These are phyloP conservation scores for Petunia secreta DNA, from an alignment of 257 asterid species.

Conservation along the genomic window DNA sequence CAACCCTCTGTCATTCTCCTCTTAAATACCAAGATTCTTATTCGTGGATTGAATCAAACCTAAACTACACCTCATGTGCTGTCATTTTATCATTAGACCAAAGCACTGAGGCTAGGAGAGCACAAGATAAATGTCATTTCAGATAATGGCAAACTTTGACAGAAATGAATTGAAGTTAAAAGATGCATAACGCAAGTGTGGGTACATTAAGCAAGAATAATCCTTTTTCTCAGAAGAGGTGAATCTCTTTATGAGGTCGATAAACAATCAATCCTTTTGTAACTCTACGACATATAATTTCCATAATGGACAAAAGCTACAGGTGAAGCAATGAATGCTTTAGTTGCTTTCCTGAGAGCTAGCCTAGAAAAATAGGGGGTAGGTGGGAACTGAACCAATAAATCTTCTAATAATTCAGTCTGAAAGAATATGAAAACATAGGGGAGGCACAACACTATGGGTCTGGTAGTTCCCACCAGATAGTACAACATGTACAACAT, in stretches of 20 bases:
- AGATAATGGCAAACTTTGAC: neutral
- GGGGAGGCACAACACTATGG: neutral
- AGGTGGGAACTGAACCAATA: slow-evolving; percentile 8
- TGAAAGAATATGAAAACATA: slow-evolving; percentile 11
- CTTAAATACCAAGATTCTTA: too few relatives aligned
- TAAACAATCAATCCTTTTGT: neutral
- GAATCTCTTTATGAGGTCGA: neutral
- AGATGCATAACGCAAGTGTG: neutral
- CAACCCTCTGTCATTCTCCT: too few relatives aligned
- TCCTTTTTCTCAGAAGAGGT: neutral
- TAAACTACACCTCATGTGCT: too few relatives aligned
- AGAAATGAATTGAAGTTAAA: neutral
- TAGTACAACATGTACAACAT: slow-evolving; percentile 17
- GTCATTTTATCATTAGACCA: too few relatives aligned
- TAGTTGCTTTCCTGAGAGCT: slow-evolving; percentile 5
- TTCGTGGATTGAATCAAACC: too few relatives aligned
- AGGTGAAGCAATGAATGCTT: neutral
- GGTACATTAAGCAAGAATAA: neutral
- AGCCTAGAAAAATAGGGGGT: slow-evolving; percentile 7
- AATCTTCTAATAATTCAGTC: neutral
- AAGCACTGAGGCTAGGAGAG: too few relatives aligned
- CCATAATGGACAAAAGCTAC: neutral
- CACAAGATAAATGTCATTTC: too few relatives aligned
- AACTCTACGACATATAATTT: neutral
- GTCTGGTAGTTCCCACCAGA: slow-evolving; percentile 14